These are phyloP conservation scores for Pyrenopolyporus hunteri DNA, from an alignment of 495 filamentous ascomycete species.

Conservation along the genomic window DNA sequence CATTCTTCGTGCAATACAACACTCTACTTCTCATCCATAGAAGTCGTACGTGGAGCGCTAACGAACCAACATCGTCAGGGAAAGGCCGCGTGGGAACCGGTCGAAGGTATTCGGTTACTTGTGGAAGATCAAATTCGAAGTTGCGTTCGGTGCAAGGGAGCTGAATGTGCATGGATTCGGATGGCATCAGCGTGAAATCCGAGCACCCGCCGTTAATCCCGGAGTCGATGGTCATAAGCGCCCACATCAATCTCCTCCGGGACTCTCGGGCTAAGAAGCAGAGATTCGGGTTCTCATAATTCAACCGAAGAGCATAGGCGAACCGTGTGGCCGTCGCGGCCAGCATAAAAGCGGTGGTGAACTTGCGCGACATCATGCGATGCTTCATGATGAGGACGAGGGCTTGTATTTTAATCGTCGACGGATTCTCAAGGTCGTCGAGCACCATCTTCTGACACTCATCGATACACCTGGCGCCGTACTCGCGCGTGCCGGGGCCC, in stretches of 20 bases:
- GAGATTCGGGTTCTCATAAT: slow-evolving; percentile 54
- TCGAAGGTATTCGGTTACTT: slow-evolving; percentile 51
- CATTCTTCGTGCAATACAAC: slow-evolving; percentile 49
- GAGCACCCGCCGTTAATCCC: slow-evolving; percentile 51
- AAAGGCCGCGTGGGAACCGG: slow-evolving; percentile 45
- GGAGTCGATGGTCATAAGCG: slow-evolving; percentile 56
- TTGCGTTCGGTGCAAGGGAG: slow-evolving; percentile 59
- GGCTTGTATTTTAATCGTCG: slow-evolving; percentile 54
- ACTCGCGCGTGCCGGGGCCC: slow-evolving; percentile 49
- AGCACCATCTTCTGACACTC: slow-evolving; percentile 52
- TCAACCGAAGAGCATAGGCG: slow-evolving; percentile 54
- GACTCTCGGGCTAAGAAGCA: slow-evolving; percentile 58
- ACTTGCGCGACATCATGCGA: slow-evolving; percentile 52
- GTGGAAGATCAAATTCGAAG: slow-evolving; percentile 59
- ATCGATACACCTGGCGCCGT: slow-evolving; percentile 55
- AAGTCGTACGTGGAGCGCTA: slow-evolving; percentile 56
- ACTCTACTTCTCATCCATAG: slow-evolving; percentile 54
- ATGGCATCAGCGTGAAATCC: slow-evolving; percentile 54
- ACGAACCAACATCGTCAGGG: slow-evolving; percentile 54
- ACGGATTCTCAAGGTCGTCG: slow-evolving; percentile 52
- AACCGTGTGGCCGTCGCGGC: slow-evolving; percentile 54
- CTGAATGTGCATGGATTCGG: slow-evolving; percentile 52
- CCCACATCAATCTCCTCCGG: slow-evolving; percentile 59
- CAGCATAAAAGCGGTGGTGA: slow-evolving; percentile 56
- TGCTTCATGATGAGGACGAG: slow-evolving; percentile 57